Base-by-base conservation (phyloP, 2,329 filamentous ascomycete species). In the Apiospora pterosperma region DNA sequence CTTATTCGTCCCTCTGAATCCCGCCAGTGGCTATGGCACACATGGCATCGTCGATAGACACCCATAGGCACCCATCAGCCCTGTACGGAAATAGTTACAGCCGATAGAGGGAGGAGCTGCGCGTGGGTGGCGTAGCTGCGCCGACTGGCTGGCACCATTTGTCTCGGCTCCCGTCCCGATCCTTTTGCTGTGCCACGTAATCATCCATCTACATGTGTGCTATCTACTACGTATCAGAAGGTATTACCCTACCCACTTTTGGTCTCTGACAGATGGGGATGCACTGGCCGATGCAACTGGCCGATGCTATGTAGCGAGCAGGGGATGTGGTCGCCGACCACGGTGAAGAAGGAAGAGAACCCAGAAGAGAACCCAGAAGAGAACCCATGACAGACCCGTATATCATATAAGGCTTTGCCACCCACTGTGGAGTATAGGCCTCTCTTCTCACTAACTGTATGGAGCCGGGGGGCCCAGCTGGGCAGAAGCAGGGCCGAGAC, bases 361-460 rank as follows among this genome's bases (percentile, higher is more conserved):
- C 44, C n/a, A n/a, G n/a, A n/a, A n/a, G n/a, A n/a, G n/a, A n/a
- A n/a, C n/a, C n/a, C n/a, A n/a, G n/a, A n/a, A n/a, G n/a, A n/a
- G n/a, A n/a, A n/a, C n/a, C 25, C 14, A 19, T 52, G 31, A 28
- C 44, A 31, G 48, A n/a, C 48, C 48, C 48, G 48, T 31, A 55
- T 55, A 8, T 55, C 48, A 55, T 55, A 55, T 55, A 55, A 55
- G 48, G 48, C 48, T 55, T 55, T 55, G 28, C 48, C 48, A 34
- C 48, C 28, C 14, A 34, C 28, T 55, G 48, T 55, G 48, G 48
- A 55, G 48, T 25, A 12, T 34, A 34, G 19, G n/a, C 7, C 11
- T 2, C 28, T 11, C 16, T 34, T 31, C 44, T 52, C 31, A 52
- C 44, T 52, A 52, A 52, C 44, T 52, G 25, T 25, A 52, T 52